Percentiles rank a stretch among this genome's conserved stretches.
Evolutionary conservation across 1,284 basidiomycete species (phyloP).

Genomic region (Ustilago trichophora): DNA sequence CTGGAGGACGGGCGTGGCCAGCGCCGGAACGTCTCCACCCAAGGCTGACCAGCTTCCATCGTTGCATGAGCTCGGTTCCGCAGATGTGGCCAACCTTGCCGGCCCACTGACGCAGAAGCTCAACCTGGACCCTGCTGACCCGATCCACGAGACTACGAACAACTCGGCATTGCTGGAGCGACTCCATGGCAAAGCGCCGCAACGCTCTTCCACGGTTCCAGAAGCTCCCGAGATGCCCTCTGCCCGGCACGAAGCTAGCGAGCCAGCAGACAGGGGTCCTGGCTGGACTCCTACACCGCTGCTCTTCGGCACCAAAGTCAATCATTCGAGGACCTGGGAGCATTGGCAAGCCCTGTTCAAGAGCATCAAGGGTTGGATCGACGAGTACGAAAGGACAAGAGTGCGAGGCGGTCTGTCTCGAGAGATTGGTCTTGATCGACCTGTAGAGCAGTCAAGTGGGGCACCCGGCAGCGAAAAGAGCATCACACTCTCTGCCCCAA

Average conservation of each 20-base stretch:
- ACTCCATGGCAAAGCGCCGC: constrained; percentile 17
- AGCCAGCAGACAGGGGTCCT: no score
- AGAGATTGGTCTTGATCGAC: constrained; percentile 49
- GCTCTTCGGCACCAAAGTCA: constrained; percentile 34
- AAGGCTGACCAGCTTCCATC: constrained; percentile 5
- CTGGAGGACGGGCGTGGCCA: constrained; percentile 51
- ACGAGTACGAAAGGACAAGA: constrained; percentile 58
- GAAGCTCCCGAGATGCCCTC: not conserved
- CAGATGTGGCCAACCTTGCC: constrained; percentile 4
- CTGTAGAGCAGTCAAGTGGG: not conserved
- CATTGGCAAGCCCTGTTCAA: constrained; percentile 55
- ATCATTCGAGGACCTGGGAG: constrained; percentile 50
- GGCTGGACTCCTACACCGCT: constrained; percentile 16
- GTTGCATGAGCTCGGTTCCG: constrained; percentile 3
- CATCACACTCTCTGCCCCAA: constrained; percentile 23
- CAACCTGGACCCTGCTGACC: constrained; percentile 12
- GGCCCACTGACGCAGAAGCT: constrained; percentile 17
- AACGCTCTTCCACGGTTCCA: constrained; percentile 20
- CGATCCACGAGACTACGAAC: constrained; percentile 1
- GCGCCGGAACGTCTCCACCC: constrained; percentile 30
- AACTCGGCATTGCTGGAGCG: constrained; percentile 23
- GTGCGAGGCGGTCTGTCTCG: constrained; percentile 52
- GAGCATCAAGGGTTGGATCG: constrained; percentile 58
- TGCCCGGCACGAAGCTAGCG: not conserved
- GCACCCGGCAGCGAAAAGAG: not conserved